Evolutionary conservation across 495 filamentous ascomycete genomes (phyloP).

Genomic region (Penicillium simplicissimum): DNA sequence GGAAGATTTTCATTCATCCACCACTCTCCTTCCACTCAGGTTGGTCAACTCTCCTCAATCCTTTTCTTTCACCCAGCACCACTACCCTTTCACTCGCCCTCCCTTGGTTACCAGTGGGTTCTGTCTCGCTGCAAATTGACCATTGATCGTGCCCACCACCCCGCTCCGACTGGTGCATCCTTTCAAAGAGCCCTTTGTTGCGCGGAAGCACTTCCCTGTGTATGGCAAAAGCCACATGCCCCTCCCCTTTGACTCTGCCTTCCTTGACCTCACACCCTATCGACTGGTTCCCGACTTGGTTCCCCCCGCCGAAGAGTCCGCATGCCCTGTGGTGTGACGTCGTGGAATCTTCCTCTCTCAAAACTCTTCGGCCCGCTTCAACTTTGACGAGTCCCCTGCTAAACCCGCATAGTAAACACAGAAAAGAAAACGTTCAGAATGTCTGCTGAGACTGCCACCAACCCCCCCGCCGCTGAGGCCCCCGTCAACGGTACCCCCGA

Average conservation of each 20-base stretch:
- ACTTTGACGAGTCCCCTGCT: conserved; percentile 18
- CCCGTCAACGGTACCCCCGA: conserved; percentile 45
- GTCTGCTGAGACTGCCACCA: conserved; percentile 50
- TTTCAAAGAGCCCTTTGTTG: conserved; percentile 22
- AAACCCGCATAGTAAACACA: conserved; percentile 26
- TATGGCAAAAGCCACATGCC: conserved; percentile 10
- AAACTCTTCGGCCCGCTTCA: conserved; percentile 3
- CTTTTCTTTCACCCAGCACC: not conserved
- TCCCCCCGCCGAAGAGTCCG: conserved; percentile 13
- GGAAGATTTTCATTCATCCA: conserved; percentile 38
- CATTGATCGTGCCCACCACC: not conserved
- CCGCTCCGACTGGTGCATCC: conserved; percentile 13
- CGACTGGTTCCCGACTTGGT: not conserved
- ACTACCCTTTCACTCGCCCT: not conserved
- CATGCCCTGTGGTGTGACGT: conserved; percentile 23
- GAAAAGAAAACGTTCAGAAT: conserved; percentile 34
- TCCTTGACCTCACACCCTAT: conserved; percentile 10
- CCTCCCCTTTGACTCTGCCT: conserved; percentile 10
- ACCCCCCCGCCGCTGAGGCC: conserved; percentile 43
- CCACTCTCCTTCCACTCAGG: conserved; percentile 26
- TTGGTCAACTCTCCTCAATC: conserved; percentile 19
- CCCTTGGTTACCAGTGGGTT: not conserved
- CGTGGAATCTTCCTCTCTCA: conserved; percentile 7
- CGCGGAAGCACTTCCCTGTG: conserved; percentile 13
- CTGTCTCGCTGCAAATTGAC: not conserved